Base-by-base conservation (phyloP, 106 monocot genomes). In the Allium cepa region DNA sequence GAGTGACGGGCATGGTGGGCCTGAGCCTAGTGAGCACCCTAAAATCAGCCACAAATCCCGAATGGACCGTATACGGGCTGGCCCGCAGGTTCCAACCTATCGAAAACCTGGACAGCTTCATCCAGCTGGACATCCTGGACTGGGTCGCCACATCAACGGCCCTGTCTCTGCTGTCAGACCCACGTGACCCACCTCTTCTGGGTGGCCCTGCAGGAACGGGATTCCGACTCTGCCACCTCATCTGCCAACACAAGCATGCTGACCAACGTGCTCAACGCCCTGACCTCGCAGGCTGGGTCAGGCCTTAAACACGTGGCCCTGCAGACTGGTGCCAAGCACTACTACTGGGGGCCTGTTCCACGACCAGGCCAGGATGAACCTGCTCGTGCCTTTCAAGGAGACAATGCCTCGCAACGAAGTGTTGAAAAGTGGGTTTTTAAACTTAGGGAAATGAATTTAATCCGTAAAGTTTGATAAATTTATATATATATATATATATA, bases 241-340 rank as follows among this genome's bases (percentile, higher is more conserved):
- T 47, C 61, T 4, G 71, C 60, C 71, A 72, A 72, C 71, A 50
- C 71, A 12, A 59, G 59, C 1, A 72, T 72, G 71, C 61, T 72
- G 22, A 2, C 51, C 49, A 74, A 74, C 67, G 74, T 74, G 47
- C 67, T 74, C 49, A 14, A 49, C 49, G 57, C 59, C 27, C 67
- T 74, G 49, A 28, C 74, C 56, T 8, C 16, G n/a, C 6, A 7
- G 7, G 26, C 28, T 6, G 45, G 45, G 45, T 64, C 73, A 17
- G 46, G n/a, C n/a, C 74, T 74, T 10, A 48, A 67, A 22, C 74
- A 74, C 66, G 74, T 74, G 15, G 57, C 74, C 17, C 59, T 74
- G n/a, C 74, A 74, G 63, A 74, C 74, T 10, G 74, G 74, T 48
- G 56, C 67, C 12, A 74, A 50, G 67, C 74, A 74, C 49, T 74